Evolutionary conservation across 2,329 filamentous ascomycete species (phyloP), one percentile per base, ranked within the genome.

Genomic region (Dothideomycetes sp.): DNA sequence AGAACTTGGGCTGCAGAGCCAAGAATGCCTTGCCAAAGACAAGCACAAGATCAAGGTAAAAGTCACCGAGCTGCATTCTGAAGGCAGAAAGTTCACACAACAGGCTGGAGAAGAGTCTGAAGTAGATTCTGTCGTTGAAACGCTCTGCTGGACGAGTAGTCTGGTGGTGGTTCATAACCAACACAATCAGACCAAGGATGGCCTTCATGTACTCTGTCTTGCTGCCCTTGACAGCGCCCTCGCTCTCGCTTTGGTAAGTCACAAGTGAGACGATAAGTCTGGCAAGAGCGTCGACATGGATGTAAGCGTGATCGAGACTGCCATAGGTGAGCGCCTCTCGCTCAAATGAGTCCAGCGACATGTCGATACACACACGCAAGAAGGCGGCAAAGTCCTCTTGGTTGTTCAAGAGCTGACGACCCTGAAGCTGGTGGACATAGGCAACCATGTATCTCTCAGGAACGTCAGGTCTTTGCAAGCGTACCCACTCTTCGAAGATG

Each of bases 401-500:
- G 51, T 71, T 78, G 39, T 76, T 75, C 55, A 96, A 75, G 13
- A 91, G 69, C 47, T 82, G 75, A 49, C 76, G 75, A 43, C 79
- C 72, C 52, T 89, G 82, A 55, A 96, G 68, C 60, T 96, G 89
- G 52, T 82, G 78, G 32, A 95, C 75, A 61, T 96, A 96, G 2
- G 84, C 76, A 5, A 74, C 67, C 40, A 79, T 70, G 0, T 80
- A 75, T 54, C 82, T 83, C 47, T 86, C 82, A 4, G 81, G 79
- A 4, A 81, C 77, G 50, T 80, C 78, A n/a, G 78, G 74, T 52
- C 86, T 84, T 60, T 82, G 82, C 6, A 95, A 73, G 45, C 82
- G 79, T 19, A 89, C 76, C 91, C 91, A 98, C 64, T 98, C 91
- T 30, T 89, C 87, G 54, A 98, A 95, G 15, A 95, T 74, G 57